Percentiles rank a stretch among this genome's conserved stretches.
Evolutionary conservation across 495 filamentous ascomycete species (phyloP).

Genomic region (Trichodelitschia bisporula): DNA sequence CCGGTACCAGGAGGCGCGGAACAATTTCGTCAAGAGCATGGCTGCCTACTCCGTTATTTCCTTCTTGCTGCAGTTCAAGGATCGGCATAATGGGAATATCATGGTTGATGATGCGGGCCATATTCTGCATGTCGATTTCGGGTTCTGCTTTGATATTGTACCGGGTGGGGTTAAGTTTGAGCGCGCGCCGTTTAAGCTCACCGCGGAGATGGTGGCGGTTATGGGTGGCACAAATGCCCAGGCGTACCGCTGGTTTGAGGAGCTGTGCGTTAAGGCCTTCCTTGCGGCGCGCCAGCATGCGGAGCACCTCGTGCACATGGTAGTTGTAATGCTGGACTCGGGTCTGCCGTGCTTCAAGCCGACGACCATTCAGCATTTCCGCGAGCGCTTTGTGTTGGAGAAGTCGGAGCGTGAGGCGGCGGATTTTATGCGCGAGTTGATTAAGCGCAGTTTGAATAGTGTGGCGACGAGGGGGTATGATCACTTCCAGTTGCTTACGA

Average conservation of each 20-base stretch:
- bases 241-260: conserved; percentile 86
- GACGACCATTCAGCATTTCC: conserved; percentile 77
- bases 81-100: conserved; percentile 97
- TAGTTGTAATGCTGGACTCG: conserved; percentile 85
- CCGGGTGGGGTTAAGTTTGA: conserved; percentile 93
- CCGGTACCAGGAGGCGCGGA: conserved; percentile 81
- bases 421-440: conserved; percentile 71
- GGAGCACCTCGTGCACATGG: conserved; percentile 68
- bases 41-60: conserved; percentile 98
- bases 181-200: conserved; percentile 94
- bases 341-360: conserved; percentile 97
- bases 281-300: conserved; percentile 69
- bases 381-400: conserved; percentile 78
- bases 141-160: conserved; percentile 97
- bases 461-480: conserved; percentile 85
- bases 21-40: conserved; percentile 98
- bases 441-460: conserved; percentile 69
- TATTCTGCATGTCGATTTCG: conserved; percentile 97
- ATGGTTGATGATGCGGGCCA: conserved; percentile 96
- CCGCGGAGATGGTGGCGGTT: conserved; percentile 88
- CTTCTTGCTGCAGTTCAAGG: conserved; percentile 94
- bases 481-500: conserved; percentile 88
- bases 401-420: conserved; percentile 87
- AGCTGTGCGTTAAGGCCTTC: conserved; percentile 87
- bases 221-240: conserved; percentile 86